Percentiles rank a stretch among this genome's conserved stretches.
These are phyloP conservation scores for Diplogelasinospora grovesii DNA, from an alignment of 495 filamentous ascomycete genomes.

Conservation along the genomic window DNA sequence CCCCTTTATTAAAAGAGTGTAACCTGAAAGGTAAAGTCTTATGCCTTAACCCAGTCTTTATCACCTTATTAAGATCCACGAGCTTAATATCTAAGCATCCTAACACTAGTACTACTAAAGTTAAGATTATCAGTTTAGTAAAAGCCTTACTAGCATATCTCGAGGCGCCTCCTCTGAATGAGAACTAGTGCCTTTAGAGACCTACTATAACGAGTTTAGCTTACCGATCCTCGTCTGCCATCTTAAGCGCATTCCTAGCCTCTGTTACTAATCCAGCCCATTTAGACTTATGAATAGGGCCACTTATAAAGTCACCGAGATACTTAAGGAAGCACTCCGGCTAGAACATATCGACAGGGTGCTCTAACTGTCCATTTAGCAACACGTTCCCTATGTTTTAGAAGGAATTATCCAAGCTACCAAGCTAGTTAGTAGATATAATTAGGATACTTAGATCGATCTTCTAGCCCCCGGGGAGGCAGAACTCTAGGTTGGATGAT, in stretches of 20 bases:
- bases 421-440: slow-evolving; percentile 18
- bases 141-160: slow-evolving; percentile 39
- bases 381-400: slow-evolving; percentile 21
- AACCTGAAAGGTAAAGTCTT: too few species aligned
- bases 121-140: slow-evolving; percentile 32
- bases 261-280: neutral
- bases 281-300: slow-evolving; percentile 17
- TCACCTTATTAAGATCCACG: slow-evolving; percentile 4
- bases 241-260: neutral
- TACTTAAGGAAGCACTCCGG: slow-evolving; percentile 35
- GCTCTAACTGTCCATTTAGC: slow-evolving; percentile 4
- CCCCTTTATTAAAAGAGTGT: too few species aligned
- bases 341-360: slow-evolving; percentile 32
- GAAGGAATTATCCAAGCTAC: slow-evolving; percentile 13
- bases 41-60: slow-evolving; percentile 4
- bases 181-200: slow-evolving; percentile 20
- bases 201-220: slow-evolving; percentile 14
- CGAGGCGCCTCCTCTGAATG: slow-evolving; percentile 35
- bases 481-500: slow-evolving; percentile 8
- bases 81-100: slow-evolving; percentile 20
- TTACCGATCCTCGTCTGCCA: slow-evolving; percentile 10
- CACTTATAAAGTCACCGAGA: slow-evolving; percentile 26
- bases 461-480: slow-evolving; percentile 17
- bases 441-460: slow-evolving; percentile 9
- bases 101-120: slow-evolving; percentile 28